Conservation (phyloP, 345 rosid genomes). For the Turnera subulata region DNA sequence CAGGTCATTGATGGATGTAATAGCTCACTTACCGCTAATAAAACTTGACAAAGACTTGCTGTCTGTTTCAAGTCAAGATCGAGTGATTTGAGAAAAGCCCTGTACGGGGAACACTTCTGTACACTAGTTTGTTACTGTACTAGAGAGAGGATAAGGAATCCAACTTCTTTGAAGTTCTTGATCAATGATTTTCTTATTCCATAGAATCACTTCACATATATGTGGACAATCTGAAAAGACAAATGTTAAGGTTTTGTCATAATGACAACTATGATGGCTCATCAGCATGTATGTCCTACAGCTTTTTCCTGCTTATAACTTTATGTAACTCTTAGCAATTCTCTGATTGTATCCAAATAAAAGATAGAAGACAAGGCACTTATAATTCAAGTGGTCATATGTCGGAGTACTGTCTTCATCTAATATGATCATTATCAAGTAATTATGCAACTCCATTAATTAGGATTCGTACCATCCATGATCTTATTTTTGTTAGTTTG, state of each 20-base stretch:
- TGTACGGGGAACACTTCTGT: conserved; percentile 12
- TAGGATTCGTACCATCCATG: background rate
- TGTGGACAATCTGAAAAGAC: conserved; percentile 90
- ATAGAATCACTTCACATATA: conserved; percentile 8
- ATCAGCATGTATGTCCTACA: conserved; percentile 51
- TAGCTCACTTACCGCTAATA: background rate
- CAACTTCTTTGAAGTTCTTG: background rate
- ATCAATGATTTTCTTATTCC: conserved; percentile 2
- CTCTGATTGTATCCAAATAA: conserved; percentile 42
- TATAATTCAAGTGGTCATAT: conserved; percentile 33
- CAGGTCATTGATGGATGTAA: background rate
- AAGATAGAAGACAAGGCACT: conserved; percentile 38
- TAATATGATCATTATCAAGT: conserved; percentile 16
- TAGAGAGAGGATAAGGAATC: background rate
- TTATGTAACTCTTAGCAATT: conserved; percentile 34
- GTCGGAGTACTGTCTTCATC: conserved; percentile 23
- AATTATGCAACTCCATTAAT: conserved; percentile 13
- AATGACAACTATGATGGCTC: conserved; percentile 47
- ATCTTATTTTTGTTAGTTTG: conserved; percentile 20
- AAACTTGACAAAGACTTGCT: background rate
- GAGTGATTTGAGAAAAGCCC: conserved; percentile 5
- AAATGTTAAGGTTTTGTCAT: conserved; percentile 94
- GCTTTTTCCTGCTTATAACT: conserved; percentile 24
- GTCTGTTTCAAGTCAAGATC: conserved; percentile 11
- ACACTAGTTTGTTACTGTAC: background rate